phyloP scores from a whole-genome alignment of 1,139 yeast genomes.

The Kluyveromyces sp. region DNA sequence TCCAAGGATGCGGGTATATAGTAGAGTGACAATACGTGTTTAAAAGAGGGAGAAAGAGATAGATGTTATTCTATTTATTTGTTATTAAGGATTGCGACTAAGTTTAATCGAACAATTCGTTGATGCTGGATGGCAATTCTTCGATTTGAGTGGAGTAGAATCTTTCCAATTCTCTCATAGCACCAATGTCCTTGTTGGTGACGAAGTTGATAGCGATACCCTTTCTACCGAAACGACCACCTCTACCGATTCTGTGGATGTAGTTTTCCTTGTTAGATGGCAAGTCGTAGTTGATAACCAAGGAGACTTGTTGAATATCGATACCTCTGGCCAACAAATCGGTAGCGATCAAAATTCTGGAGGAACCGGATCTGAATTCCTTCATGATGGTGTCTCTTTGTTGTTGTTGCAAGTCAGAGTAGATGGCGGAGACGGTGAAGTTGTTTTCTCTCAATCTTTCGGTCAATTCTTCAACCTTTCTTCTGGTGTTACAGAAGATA shows the following conservation, averaged over 20 bases:
- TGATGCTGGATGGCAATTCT: constrained; percentile 95
- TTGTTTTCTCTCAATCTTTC: constrained; percentile 76
- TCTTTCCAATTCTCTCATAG: constrained; percentile 95
- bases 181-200: constrained; percentile 82
- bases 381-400: constrained; percentile 98
- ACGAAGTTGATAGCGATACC: constrained; percentile 99
- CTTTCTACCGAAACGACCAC: constrained; percentile 99
- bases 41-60: too few species aligned
- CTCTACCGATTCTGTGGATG: constrained; percentile 99
- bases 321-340: constrained; percentile 99
- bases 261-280: constrained; percentile 98
- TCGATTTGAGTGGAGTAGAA: constrained; percentile 97
- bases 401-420: constrained; percentile 93
- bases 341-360: constrained; percentile 93
- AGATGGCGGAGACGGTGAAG: constrained; percentile 95
- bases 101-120: constrained; percentile 58
- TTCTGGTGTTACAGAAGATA: constrained; percentile 98
- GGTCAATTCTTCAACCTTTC: constrained; percentile 92
- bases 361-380: constrained; percentile 97
- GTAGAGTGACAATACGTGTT: too few species aligned
- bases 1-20: too few species aligned
- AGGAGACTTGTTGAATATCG: constrained; percentile 97
- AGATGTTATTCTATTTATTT: too few species aligned
- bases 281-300: constrained; percentile 95
- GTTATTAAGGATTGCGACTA: not conserved